phyloP scores from a whole-genome alignment of 75 land plant genomes.

The Isoetes taiwanensis region DNA sequence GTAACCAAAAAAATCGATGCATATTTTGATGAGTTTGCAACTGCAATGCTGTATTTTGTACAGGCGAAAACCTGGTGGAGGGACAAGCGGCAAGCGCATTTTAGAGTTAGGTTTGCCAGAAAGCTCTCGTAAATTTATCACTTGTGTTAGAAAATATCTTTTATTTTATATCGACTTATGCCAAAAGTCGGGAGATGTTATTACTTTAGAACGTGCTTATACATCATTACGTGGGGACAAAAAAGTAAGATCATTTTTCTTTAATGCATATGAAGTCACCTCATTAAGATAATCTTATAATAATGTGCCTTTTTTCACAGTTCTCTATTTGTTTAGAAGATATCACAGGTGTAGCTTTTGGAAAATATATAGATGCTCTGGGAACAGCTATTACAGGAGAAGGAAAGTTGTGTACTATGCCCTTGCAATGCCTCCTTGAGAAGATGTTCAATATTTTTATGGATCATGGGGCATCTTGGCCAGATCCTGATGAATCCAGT shows the following conservation, averaged over 20 bases:
- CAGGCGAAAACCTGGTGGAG: slow-evolving; percentile 62
- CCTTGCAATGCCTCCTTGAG: slow-evolving; percentile 50
- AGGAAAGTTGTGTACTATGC: slow-evolving; percentile 13
- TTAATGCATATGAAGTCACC: too few relatives aligned
- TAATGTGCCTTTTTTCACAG: slow-evolving; percentile 32
- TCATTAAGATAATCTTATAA: too few relatives aligned
- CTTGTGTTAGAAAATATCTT: slow-evolving; percentile 82
- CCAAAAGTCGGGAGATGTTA: slow-evolving; percentile 63
- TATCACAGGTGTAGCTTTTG: slow-evolving; percentile 74
- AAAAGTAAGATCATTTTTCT: slow-evolving; percentile 38
- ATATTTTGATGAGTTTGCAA: too few relatives aligned
- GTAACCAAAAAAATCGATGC: too few relatives aligned
- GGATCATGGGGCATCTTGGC: slow-evolving; percentile 79
- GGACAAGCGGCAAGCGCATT: slow-evolving; percentile 30
- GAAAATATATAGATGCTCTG: slow-evolving; percentile 56
- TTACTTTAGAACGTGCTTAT: slow-evolving; percentile 84
- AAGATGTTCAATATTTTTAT: slow-evolving; percentile 75
- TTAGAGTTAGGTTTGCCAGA: slow-evolving; percentile 88
- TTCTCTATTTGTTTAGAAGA: slow-evolving; percentile 89
- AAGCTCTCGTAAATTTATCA: slow-evolving; percentile 93
- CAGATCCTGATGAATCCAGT: slow-evolving; percentile 39
- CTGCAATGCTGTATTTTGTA: background rate
- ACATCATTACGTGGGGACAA: slow-evolving; percentile 65
- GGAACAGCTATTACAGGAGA: slow-evolving; percentile 40
- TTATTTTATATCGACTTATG: slow-evolving; percentile 68